Evolutionary conservation across 768 basidiomycete species (phyloP).

Genomic region (Trametes cingulata): DNA sequence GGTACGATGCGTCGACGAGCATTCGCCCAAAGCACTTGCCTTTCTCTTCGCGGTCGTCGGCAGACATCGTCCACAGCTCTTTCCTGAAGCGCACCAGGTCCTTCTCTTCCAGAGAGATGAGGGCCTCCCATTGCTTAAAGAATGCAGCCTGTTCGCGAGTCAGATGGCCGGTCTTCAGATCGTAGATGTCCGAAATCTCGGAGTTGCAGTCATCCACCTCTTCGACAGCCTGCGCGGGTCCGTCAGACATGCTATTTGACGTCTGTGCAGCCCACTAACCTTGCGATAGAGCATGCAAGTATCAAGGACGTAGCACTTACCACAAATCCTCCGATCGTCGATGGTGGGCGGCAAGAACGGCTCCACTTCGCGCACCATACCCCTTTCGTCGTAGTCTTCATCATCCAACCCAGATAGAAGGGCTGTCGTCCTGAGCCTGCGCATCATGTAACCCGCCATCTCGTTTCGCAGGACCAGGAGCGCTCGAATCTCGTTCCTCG

Average conservation of each 20-base stretch:
- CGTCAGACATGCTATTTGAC: too few relatives aligned
- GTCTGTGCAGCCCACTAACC: constrained; percentile 41
- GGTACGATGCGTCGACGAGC: constrained; percentile 56
- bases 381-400: background rate
- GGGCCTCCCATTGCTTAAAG: constrained; percentile 88
- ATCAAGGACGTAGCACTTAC: constrained; percentile 79
- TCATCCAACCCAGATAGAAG: background rate
- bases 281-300: constrained; percentile 94
- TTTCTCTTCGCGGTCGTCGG: constrained; percentile 71
- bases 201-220: constrained; percentile 52
- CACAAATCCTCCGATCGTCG: constrained; percentile 77
- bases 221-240: constrained; percentile 74
- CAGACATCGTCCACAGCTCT: constrained; percentile 92
- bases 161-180: constrained; percentile 79
- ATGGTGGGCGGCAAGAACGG: constrained; percentile 85
- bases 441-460: constrained; percentile 75
- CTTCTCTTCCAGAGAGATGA: constrained; percentile 85
- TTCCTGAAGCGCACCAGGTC: constrained; percentile 82
- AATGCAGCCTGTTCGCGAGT: constrained; percentile 66
- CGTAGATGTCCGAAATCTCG: constrained; percentile 68
- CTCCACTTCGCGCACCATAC: constrained; percentile 33
- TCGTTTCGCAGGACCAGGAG: constrained; percentile 84
- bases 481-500: constrained; percentile 80
- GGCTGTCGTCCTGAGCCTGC: constrained; percentile 36
- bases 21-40: constrained; percentile 87